Percentiles rank a stretch among this genome's conserved stretches.
Evolutionary conservation across 805 yeast genomes (phyloP).

Genomic region (Ogataea glucozyma): DNA sequence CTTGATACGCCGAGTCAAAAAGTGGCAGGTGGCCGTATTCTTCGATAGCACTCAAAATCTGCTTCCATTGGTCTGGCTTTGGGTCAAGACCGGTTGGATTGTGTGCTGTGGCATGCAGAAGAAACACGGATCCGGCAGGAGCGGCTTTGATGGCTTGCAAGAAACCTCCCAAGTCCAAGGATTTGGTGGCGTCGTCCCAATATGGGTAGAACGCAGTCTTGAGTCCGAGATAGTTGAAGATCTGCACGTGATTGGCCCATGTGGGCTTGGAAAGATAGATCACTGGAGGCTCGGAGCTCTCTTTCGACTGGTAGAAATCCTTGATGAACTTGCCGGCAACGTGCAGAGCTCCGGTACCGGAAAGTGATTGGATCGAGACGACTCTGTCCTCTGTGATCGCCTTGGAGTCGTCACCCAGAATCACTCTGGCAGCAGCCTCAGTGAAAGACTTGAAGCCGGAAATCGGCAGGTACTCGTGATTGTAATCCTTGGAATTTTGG

Average conservation of each 20-base stretch:
- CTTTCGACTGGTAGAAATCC: slow-evolving; percentile 42
- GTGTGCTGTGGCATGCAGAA: slow-evolving; percentile 95
- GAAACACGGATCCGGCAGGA: slow-evolving; percentile 72
- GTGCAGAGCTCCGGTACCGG: slow-evolving; percentile 92
- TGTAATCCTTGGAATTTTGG: slow-evolving; percentile 57
- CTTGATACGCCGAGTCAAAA: slow-evolving; percentile 96
- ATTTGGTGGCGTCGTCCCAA: slow-evolving; percentile 74
- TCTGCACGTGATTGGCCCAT: slow-evolving; percentile 96
- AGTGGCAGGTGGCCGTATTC: slow-evolving; percentile 69
- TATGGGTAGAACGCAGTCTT: slow-evolving; percentile 75
- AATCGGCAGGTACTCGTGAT: slow-evolving; percentile 89
- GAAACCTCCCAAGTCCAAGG: slow-evolving; percentile 71
- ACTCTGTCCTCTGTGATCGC: slow-evolving; percentile 50
- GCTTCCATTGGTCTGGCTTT: slow-evolving; percentile 73
- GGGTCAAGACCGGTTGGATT: slow-evolving; percentile 98
- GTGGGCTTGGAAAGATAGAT: slow-evolving; percentile 85
- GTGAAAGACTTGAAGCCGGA: slow-evolving; percentile 72
- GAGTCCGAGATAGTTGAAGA: slow-evolving; percentile 72
- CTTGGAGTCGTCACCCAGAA: slow-evolving; percentile 61
- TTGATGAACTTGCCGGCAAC: slow-evolving; percentile 73
- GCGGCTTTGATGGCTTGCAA: slow-evolving; percentile 63
- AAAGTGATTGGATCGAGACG: slow-evolving; percentile 71
- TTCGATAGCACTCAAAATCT: slow-evolving; percentile 63
- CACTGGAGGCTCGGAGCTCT: slow-evolving; percentile 34
- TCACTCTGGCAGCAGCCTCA: slow-evolving; percentile 67